Percentiles rank a stretch among this genome's conserved stretches.
Conservation (phyloP, 1,139 yeast genomes). For the Blastobotrys serpentis region DNA sequence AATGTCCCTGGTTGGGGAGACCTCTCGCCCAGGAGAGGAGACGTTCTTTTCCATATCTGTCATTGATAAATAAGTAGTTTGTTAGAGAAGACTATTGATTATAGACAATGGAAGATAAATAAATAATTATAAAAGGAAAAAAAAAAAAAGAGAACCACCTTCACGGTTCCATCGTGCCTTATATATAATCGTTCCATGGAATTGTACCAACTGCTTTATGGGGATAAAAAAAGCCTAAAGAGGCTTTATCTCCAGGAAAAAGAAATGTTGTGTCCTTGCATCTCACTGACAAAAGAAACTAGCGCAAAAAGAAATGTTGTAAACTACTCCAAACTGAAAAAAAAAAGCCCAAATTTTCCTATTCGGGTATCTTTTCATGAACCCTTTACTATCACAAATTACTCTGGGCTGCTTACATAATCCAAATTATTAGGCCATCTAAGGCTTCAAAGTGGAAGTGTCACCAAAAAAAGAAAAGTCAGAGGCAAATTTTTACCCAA, state of each 20-base stretch:
- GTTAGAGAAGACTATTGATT: too few relatives aligned
- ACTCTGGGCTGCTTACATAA: neutral
- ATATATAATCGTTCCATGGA: neutral
- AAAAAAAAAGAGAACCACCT: neutral
- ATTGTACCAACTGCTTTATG: neutral
- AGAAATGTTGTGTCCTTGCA: neutral
- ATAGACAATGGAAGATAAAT: too few relatives aligned
- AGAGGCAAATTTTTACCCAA: too few relatives aligned
- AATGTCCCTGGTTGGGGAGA: constrained; percentile 2
- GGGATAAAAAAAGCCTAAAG: neutral
- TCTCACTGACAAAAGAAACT: too few relatives aligned
- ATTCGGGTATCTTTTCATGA: neutral
- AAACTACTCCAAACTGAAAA: too few relatives aligned
- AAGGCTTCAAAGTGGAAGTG: too few relatives aligned
- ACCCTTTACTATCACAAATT: too few relatives aligned
- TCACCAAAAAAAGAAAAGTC: too few relatives aligned
- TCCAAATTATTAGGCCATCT: too few relatives aligned
- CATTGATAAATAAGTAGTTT: too few relatives aligned
- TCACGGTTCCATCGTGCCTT: neutral
- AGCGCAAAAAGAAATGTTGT: neutral
- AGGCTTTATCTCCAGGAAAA: neutral
- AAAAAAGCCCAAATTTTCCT: neutral
- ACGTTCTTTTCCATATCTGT: neutral
- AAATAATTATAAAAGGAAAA: neutral
- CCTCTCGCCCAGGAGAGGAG: neutral